Evolutionary conservation across 257 asterid species (phyloP).

Genomic region (Solanum sitiens): DNA sequence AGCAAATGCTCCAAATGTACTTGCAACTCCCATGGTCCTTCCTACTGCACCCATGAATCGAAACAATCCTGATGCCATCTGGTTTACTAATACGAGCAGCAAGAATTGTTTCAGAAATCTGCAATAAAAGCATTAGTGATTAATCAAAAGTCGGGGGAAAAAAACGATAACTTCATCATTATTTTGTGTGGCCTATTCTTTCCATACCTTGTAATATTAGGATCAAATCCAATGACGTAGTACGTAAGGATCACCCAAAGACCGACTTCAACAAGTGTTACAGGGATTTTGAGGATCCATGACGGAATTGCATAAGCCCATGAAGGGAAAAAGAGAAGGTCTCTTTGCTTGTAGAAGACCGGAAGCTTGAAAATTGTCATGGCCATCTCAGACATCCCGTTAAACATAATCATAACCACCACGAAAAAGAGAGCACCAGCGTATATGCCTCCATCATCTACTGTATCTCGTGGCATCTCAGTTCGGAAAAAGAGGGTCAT

Average conservation of each 20-base stretch:
- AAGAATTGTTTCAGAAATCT: slow-evolving; percentile 58
- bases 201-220: slow-evolving; percentile 41
- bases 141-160: background rate
- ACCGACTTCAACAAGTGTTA: slow-evolving; percentile 35
- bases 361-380: slow-evolving; percentile 65
- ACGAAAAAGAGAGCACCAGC: slow-evolving; percentile 35
- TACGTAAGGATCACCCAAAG: slow-evolving; percentile 43
- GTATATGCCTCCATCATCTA: slow-evolving; percentile 34
- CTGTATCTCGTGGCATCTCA: slow-evolving; percentile 23
- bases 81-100: slow-evolving; percentile 31
- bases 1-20: slow-evolving; percentile 53
- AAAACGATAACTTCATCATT: background rate
- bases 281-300: slow-evolving; percentile 57
- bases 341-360: slow-evolving; percentile 70
- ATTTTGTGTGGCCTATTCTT: background rate
- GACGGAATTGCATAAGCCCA: slow-evolving; percentile 66
- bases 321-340: slow-evolving; percentile 56
- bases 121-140: slow-evolving; percentile 3
- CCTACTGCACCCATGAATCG: slow-evolving; percentile 45
- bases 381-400: slow-evolving; percentile 54
- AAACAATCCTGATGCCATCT: slow-evolving; percentile 42
- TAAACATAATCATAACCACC: slow-evolving; percentile 40
- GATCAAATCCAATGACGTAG: slow-evolving; percentile 62
- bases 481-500: slow-evolving; percentile 46
- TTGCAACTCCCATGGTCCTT: slow-evolving; percentile 58